Evolutionary conservation across 805 yeast genomes (phyloP).

Genomic region (Kurtzmaniella fragi): DNA sequence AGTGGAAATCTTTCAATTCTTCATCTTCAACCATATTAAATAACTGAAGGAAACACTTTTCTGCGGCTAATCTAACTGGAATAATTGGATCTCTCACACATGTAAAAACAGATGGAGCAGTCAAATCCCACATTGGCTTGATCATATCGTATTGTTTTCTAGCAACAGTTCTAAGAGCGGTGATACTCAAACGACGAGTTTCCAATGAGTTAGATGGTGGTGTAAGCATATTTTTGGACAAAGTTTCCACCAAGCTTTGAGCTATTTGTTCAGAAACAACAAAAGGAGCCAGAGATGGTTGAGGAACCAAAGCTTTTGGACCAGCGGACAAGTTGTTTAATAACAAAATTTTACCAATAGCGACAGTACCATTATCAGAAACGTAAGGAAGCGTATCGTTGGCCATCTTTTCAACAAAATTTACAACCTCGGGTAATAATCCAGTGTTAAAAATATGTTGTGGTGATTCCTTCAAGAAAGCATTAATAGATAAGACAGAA

Average conservation of each 20-base stretch:
- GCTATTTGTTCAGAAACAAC: slow-evolving; percentile 39
- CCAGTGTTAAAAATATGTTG: slow-evolving; percentile 52
- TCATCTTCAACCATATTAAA: slow-evolving; percentile 70
- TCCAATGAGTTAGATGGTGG: slow-evolving; percentile 66
- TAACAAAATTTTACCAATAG: slow-evolving; percentile 75
- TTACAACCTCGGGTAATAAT: slow-evolving; percentile 44
- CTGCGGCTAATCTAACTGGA: slow-evolving; percentile 92
- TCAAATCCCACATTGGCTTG: slow-evolving; percentile 45
- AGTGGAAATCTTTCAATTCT: slow-evolving; percentile 45
- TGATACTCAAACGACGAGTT: slow-evolving; percentile 73
- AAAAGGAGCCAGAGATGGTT: slow-evolving; percentile 18
- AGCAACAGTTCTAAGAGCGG: slow-evolving; percentile 69
- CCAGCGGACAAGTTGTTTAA: slow-evolving; percentile 36
- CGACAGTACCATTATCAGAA: slow-evolving; percentile 72
- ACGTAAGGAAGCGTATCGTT: slow-evolving; percentile 44
- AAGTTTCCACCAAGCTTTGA: slow-evolving; percentile 40
- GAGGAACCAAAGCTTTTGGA: slow-evolving; percentile 12
- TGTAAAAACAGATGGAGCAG: slow-evolving; percentile 72
- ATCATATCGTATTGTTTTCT: slow-evolving; percentile 54
- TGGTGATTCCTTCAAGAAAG: slow-evolving; percentile 78
- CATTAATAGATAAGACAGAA: slow-evolving; percentile 68
- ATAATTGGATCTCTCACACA: slow-evolving; percentile 84
- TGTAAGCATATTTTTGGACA: slow-evolving; percentile 43
- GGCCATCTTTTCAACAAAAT: slow-evolving; percentile 43
- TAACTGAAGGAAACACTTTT: slow-evolving; percentile 74